Evolutionary conservation across 1,139 yeast genomes (phyloP).

Genomic region (Scheffersomyces titani): DNA sequence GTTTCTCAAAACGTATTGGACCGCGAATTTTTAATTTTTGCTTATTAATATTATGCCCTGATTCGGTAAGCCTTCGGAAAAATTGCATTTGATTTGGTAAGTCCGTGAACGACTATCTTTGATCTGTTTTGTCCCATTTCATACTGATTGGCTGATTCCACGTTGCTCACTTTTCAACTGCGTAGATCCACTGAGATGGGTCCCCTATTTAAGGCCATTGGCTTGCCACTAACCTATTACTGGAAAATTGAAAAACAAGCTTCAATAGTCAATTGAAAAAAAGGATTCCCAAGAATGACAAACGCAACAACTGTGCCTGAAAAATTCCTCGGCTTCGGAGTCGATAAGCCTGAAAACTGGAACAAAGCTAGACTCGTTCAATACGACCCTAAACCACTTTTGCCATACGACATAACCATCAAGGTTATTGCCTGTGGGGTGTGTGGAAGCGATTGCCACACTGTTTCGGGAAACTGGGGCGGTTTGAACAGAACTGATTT

Average conservation of each 20-base stretch:
- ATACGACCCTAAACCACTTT: constrained; percentile 29
- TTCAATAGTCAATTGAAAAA: neutral
- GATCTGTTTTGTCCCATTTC: no score
- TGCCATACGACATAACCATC: constrained; percentile 34
- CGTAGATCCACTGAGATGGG: no score
- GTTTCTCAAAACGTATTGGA: no score
- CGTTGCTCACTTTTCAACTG: no score
- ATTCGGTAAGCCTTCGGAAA: neutral
- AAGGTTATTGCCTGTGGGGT: constrained; percentile 40
- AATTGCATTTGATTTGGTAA: no score
- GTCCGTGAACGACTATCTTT: no score
- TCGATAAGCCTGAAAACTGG: constrained; percentile 30
- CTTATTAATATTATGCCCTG: neutral
- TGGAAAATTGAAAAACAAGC: neutral
- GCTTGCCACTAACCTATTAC: no score
- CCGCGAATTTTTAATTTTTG: neutral
- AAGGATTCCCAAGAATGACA: neutral
- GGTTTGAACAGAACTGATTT: constrained; percentile 21
- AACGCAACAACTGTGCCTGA: constrained; percentile 21
- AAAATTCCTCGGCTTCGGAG: constrained; percentile 36
- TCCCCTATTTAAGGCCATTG: neutral
- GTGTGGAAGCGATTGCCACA: constrained; percentile 46
- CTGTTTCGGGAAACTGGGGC: constrained; percentile 44
- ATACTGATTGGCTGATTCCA: no score
- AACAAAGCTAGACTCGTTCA: constrained; percentile 30